Evolutionary conservation across 257 asterid species (phyloP).

Genomic region (Jaltomata sinuosa): DNA sequence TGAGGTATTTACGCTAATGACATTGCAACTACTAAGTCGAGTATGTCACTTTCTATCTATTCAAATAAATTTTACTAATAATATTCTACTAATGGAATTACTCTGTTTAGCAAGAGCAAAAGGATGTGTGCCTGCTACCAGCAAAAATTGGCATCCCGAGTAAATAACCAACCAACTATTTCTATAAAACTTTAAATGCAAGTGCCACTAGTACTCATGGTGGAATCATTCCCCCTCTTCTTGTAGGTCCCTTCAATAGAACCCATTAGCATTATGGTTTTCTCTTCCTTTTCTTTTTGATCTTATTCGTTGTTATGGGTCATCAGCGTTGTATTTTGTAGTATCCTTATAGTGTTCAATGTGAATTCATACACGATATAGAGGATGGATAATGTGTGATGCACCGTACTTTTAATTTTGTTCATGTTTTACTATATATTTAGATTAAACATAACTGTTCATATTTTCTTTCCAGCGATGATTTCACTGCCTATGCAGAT

Average conservation of each 20-base stretch:
- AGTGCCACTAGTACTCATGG: slow-evolving; percentile 98
- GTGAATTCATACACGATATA: not conserved
- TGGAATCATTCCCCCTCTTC: slow-evolving; percentile 85
- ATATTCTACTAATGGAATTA: not conserved
- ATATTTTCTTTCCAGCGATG: too few species aligned
- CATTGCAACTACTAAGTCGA: slow-evolving; percentile 42
- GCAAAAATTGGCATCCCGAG: slow-evolving; percentile 75
- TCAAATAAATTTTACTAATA: not conserved
- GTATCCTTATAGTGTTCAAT: not conserved
- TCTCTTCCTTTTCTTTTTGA: not conserved
- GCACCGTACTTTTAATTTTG: too few species aligned
- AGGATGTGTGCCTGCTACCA: slow-evolving; percentile 74
- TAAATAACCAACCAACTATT: slow-evolving; percentile 85
- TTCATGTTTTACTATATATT: too few species aligned
- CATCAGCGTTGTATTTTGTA: too few species aligned
- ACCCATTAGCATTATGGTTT: not conserved
- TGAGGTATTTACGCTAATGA: too few species aligned
- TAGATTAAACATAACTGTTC: too few species aligned
- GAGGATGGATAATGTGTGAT: too few species aligned
- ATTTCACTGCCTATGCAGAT: too few species aligned
- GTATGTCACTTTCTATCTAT: slow-evolving; percentile 24
- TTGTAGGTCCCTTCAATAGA: slow-evolving; percentile 28
- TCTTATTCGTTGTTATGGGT: not conserved
- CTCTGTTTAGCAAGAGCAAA: slow-evolving; percentile 72
- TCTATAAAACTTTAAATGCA: slow-evolving; percentile 87